Base-by-base conservation (phyloP, 2,329 filamentous ascomycete species). In the Penicillium sp. region DNA sequence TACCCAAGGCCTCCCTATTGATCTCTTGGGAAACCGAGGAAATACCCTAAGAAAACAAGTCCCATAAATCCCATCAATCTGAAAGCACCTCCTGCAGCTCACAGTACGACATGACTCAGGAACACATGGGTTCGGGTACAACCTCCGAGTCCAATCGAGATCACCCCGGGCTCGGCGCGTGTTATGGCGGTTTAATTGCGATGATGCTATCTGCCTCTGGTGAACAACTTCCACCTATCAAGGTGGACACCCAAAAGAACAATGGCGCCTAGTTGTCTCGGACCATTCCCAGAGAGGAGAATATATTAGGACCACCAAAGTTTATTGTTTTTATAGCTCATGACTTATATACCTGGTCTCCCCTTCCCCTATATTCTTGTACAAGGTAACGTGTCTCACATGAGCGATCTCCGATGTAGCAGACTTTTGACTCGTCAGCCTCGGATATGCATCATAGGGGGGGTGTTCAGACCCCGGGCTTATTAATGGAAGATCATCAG, bases 31-130 rank as follows among this genome's bases (percentile, higher is more conserved):
- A 31, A 31, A 14, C 3, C 11, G 2, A 14, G 6, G 11, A 4
- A 14, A 14, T 6, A 4, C 11, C 27, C 27, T 29, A 13, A 29
- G 9, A 29, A 29, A 29, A 1, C 2, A 29, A 11, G 4, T 29
- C 11, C 27, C 11, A 13, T 11, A 13, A 4, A 11, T 31, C 11
- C 11, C 29, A 24, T 24, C 24, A 31, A 31, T 4, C 10, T 31
- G 10, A 14, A 14, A 31, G 14, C 31, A 6, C 16, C 13, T 31
- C 27, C 19, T 24, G 29, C 47, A 24, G 31, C 11, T 37, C 21
- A 24, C n/a, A n/a, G 56, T 60, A 42, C 55, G 33, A 61, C 60
- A 19, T 49, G 39, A 39, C 39, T 55, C 58, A 62, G 60, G 58
- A 60, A 62, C 60, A 51, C 44, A 55, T 55, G 33, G 52, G 48